Evolutionary conservation across 176 grass and related monocot species (phyloP).

Genomic region (Ananas comosus): DNA sequence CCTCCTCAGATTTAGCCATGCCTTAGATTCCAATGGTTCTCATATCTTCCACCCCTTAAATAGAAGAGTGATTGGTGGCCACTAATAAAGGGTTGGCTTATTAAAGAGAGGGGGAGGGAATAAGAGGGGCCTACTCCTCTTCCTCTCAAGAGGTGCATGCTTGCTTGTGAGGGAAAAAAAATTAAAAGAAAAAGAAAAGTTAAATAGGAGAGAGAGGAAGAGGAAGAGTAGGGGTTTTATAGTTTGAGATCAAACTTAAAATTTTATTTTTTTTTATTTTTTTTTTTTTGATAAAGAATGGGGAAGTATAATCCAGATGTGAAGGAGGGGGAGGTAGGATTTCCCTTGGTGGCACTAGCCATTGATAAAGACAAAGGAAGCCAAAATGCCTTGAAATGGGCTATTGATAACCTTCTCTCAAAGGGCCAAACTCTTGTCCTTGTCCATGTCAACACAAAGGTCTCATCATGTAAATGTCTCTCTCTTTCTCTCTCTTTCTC

Average conservation of each 20-base stretch:
- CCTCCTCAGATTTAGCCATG: background rate
- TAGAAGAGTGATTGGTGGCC: background rate
- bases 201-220: background rate
- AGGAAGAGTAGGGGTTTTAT: slow-evolving; percentile 2
- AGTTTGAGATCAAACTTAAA: background rate
- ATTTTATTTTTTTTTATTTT: background rate
- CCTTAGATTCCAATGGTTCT: background rate
- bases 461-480: slow-evolving; percentile 36
- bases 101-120: slow-evolving; percentile 29
- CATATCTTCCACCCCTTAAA: background rate
- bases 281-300: slow-evolving; percentile 13
- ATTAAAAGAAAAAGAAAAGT: background rate
- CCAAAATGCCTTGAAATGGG: slow-evolving; percentile 76
- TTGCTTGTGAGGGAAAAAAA: background rate
- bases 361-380: slow-evolving; percentile 87
- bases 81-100: slow-evolving; percentile 12
- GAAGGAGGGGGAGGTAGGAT: slow-evolving; percentile 10
- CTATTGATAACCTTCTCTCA: slow-evolving; percentile 47
- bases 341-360: slow-evolving; percentile 66
- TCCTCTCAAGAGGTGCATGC: background rate
- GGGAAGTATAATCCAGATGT: slow-evolving; percentile 43
- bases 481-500: background rate
- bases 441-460: slow-evolving; percentile 69
- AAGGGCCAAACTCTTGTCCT: slow-evolving; percentile 65
- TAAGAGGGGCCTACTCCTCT: slow-evolving; percentile 12